Conservation (phyloP, 2,329 filamentous ascomycete genomes). For the Stachybotrys echinatus region DNA sequence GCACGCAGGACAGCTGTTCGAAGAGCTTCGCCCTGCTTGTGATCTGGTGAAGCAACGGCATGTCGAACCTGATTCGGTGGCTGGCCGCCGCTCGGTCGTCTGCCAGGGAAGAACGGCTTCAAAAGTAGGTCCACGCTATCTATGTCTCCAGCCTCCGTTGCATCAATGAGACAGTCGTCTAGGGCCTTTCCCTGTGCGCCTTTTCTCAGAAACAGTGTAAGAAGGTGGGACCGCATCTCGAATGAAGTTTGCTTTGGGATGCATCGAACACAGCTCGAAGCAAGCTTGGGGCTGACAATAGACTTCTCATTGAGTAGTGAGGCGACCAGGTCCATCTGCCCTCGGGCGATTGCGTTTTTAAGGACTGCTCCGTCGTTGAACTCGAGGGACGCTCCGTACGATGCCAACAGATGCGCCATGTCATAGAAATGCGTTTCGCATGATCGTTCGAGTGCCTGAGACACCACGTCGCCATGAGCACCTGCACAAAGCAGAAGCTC, state of each 20-base stretch:
- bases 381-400: conserved; percentile 49
- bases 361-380: conserved; percentile 45
- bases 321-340: conserved; percentile 40
- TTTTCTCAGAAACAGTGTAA: conserved; percentile 42
- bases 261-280: conserved; percentile 43
- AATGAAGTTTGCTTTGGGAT: conserved; percentile 41
- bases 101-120: conserved; percentile 38
- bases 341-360: conserved; percentile 39
- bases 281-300: conserved; percentile 35
- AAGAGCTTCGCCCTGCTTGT: conserved; percentile 46
- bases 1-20: conserved; percentile 41
- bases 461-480: conserved; percentile 44
- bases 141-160: conserved; percentile 41
- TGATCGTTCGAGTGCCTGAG: conserved; percentile 42
- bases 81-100: conserved; percentile 21
- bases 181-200: conserved; percentile 43
- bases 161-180: conserved; percentile 45
- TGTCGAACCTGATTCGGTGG: conserved; percentile 28
- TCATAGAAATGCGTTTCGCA: conserved; percentile 45
- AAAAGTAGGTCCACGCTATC: conserved; percentile 44
- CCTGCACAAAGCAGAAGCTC: conserved; percentile 56
- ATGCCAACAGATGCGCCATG: conserved; percentile 48
- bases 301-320: conserved; percentile 41
- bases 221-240: conserved; percentile 38
- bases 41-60: conserved; percentile 45